Evolutionary conservation across 257 asterid genomes (phyloP), one percentile per base, ranked within the genome.

Genomic region (Cynanchum wilfordii): DNA sequence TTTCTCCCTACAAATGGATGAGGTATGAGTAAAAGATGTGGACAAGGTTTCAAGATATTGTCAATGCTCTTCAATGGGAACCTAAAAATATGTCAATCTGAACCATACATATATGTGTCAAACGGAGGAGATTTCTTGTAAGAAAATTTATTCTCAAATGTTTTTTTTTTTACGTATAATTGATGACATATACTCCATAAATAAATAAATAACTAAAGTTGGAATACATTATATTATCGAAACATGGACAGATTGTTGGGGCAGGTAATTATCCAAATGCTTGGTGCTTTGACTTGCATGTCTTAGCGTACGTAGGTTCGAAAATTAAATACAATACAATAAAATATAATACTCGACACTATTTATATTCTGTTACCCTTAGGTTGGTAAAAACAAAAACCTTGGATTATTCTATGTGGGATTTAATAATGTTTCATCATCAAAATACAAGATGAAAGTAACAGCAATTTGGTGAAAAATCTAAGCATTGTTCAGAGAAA

Each of bases 251-350:
- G 68, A 58, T 50, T 17, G 54, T 42, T 73, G 73, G 78, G 79
- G 75, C 80, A 79, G 79, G 81, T 78, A 75, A 77, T 71, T 62
- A 73, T 57, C 77, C 81, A 82, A 81, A 76, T 10, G 3, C 55
- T 78, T 83, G 84, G 87, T 66, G 70, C 47, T 80, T 81, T 85
- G 89, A 85, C 88, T 87, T 81, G 13, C 22, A 19, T 79, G 29
- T 36, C 68, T 66, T 68, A 44, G 16, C 70, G 47, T 79, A 72
- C 68, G 66, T 30, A 33, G 36, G 4, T 33, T 33, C 36, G 3
- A 33, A 52, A 17, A 36, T 36, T 50, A 17, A 52, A 52, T 52
- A 5, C 7, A 19, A 6, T 52, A 66, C 49, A n/a, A n/a, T n/a
- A n/a, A n/a, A n/a, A n/a, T n/a, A n/a, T n/a, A n/a, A n/a, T n/a